Conservation (phyloP, 352 stramenopile species). For the Phytophthora tentaculata region DNA sequence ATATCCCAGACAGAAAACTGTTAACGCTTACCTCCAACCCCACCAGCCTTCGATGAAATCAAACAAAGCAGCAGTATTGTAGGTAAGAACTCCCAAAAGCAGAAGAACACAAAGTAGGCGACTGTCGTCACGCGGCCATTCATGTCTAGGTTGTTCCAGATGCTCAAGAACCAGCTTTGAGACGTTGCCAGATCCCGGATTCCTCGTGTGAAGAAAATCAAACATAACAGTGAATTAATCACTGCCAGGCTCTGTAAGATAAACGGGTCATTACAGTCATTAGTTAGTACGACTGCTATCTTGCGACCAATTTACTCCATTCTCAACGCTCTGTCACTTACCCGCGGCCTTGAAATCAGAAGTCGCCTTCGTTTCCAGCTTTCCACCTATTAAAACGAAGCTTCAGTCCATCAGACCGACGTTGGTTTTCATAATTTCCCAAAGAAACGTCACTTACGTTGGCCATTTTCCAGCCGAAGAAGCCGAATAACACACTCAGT, state of each 20-base stretch:
- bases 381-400: conserved; percentile 53
- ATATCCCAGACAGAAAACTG: background rate
- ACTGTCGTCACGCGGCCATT: conserved; percentile 82
- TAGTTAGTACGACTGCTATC: conserved; percentile 1
- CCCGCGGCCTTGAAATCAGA: conserved; percentile 76
- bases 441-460: conserved; percentile 47
- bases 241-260: conserved; percentile 68
- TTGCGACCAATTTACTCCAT: background rate
- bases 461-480: conserved; percentile 89
- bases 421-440: background rate
- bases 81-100: conserved; percentile 88
- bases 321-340: conserved; percentile 27
- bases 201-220: conserved; percentile 86
- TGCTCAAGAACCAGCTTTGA: conserved; percentile 86
- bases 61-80: conserved; percentile 82
- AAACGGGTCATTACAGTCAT: conserved; percentile 6
- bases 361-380: conserved; percentile 78
- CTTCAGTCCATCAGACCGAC: too few relatives aligned
- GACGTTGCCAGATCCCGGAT: conserved; percentile 81
- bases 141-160: conserved; percentile 89
- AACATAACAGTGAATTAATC: conserved; percentile 80
- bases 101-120: conserved; percentile 86
- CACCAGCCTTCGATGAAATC: conserved; percentile 83
- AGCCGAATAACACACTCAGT: conserved; percentile 80
- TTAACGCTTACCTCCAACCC: conserved; percentile 63